These are phyloP conservation scores for Tremellales sp. DNA, from an alignment of 1,284 basidiomycete species.

Conservation along the genomic window DNA sequence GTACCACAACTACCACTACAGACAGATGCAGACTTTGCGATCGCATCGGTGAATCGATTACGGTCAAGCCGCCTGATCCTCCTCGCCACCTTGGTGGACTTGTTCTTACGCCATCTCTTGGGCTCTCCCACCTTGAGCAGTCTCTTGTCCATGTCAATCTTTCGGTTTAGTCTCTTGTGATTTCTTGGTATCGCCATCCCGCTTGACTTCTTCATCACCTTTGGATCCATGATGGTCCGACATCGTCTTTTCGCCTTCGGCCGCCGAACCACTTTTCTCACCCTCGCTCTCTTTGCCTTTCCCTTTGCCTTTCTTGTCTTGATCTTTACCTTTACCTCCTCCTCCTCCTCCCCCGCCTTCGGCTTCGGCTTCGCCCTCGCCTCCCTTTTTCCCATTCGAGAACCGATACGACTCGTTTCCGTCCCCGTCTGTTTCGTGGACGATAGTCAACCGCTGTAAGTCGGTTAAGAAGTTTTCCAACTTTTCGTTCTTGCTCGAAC, in stretches of 20 bases:
- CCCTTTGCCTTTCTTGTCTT: conserved; percentile 1
- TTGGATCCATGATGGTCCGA: background rate
- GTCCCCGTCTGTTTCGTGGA: conserved; percentile 48
- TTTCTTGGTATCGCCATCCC: conserved; percentile 9
- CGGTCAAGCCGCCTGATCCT: too few relatives aligned
- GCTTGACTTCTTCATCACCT: conserved; percentile 6
- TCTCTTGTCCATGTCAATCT: conserved; percentile 1
- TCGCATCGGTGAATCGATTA: too few relatives aligned
- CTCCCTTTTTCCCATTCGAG: conserved; percentile 4
- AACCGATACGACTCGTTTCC: conserved; percentile 27
- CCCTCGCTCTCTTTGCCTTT: background rate
- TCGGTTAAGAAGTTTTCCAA: conserved; percentile 55
- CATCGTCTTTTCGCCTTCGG: conserved; percentile 1
- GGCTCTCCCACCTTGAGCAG: conserved; percentile 1
- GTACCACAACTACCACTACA: too few relatives aligned
- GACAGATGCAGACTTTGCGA: too few relatives aligned
- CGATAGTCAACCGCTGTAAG: conserved; percentile 53
- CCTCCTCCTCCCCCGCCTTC: background rate
- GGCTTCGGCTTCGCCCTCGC: background rate
- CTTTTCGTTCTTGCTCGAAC: conserved; percentile 51
- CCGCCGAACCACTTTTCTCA: background rate
- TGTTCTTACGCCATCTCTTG: background rate
- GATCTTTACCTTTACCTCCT: background rate
- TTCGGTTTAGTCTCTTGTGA: conserved; percentile 3
- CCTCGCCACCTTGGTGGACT: too few relatives aligned